A percentile compares a stretch with the other conserved stretches of the same genome.
Conservation (phyloP, 2,329 filamentous ascomycete genomes). For the Sclerotinia minor region DNA sequence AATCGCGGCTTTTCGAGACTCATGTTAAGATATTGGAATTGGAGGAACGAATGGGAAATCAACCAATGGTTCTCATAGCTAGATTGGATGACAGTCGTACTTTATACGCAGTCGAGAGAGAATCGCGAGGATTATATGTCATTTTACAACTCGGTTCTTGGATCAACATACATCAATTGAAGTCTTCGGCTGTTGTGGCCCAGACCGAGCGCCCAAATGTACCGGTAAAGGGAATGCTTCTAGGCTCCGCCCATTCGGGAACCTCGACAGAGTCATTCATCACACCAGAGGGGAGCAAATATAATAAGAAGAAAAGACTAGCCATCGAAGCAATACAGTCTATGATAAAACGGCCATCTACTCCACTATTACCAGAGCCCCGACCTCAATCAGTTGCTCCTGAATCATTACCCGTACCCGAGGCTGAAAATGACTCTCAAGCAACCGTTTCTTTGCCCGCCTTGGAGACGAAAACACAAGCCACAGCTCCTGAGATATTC, state of each 20-base stretch:
- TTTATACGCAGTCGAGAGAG: constrained; percentile 65
- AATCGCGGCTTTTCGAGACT: constrained; percentile 59
- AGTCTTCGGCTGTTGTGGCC: constrained; percentile 51
- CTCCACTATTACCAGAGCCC: constrained; percentile 29
- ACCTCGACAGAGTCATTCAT: constrained; percentile 13
- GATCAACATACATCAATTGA: constrained; percentile 60
- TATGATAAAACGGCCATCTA: constrained; percentile 52
- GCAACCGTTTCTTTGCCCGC: not conserved
- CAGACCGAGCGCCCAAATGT: constrained; percentile 43
- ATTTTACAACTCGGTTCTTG: constrained; percentile 68
- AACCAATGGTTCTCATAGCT: constrained; percentile 60
- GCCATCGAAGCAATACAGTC: constrained; percentile 66
- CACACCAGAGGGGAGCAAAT: constrained; percentile 35
- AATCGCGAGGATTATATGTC: constrained; percentile 61
- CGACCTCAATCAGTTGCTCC: constrained; percentile 24
- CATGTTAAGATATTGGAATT: constrained; percentile 64
- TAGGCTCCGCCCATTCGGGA: not conserved
- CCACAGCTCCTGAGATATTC: constrained; percentile 54
- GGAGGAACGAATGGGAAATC: constrained; percentile 57
- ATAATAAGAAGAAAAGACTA: constrained; percentile 53
- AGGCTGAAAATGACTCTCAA: constrained; percentile 24
- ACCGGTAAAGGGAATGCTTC: constrained; percentile 21
- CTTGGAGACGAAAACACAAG: constrained; percentile 24
- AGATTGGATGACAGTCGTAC: constrained; percentile 55
- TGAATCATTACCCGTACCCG: constrained; percentile 13